These are phyloP conservation scores for Mycena amicta DNA, from an alignment of 768 basidiomycete species.

Conservation along the genomic window DNA sequence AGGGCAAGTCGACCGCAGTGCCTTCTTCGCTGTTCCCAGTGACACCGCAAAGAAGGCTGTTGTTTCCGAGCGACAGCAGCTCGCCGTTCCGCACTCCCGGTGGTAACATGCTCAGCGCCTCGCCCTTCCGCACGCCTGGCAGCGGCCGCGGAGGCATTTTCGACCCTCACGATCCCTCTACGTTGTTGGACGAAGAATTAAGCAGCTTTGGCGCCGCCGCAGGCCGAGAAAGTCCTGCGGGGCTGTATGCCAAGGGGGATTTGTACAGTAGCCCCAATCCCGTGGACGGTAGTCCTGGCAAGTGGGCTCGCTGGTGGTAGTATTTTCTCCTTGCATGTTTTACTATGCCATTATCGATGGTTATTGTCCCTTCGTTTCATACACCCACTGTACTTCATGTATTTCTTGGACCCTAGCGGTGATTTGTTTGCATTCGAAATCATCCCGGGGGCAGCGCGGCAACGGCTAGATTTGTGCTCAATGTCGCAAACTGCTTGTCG, in stretches of 20 bases:
- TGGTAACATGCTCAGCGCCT: slow-evolving; percentile 28
- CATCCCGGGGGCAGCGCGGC: too few relatives aligned
- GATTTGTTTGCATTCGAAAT: neutral
- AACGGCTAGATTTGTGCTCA: too few relatives aligned
- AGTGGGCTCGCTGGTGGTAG: slow-evolving; percentile 55
- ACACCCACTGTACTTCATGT: neutral
- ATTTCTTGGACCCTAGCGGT: neutral
- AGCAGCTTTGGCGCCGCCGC: slow-evolving; percentile 49
- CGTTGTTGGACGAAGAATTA: slow-evolving; percentile 74
- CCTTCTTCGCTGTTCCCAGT: slow-evolving; percentile 35
- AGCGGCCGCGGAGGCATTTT: slow-evolving; percentile 47
- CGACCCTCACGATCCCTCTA: slow-evolving; percentile 73
- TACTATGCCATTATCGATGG: neutral
- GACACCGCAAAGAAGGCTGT: slow-evolving; percentile 45
- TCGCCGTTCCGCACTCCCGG: slow-evolving; percentile 45
- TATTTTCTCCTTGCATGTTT: neutral
- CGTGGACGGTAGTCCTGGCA: slow-evolving; percentile 51
- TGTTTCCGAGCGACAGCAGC: slow-evolving; percentile 41
- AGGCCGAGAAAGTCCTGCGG: slow-evolving; percentile 63
- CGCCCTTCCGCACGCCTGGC: slow-evolving; percentile 53
- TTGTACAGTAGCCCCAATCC: slow-evolving; percentile 77
- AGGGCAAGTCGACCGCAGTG: slow-evolving; percentile 32
- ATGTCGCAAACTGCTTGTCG: slow-evolving; percentile 1
- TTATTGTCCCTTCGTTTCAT: neutral
- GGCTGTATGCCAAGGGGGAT: slow-evolving; percentile 63